phyloP scores from a whole-genome alignment of 2,329 filamentous ascomycete species.

The Colletotrichum sp. region DNA sequence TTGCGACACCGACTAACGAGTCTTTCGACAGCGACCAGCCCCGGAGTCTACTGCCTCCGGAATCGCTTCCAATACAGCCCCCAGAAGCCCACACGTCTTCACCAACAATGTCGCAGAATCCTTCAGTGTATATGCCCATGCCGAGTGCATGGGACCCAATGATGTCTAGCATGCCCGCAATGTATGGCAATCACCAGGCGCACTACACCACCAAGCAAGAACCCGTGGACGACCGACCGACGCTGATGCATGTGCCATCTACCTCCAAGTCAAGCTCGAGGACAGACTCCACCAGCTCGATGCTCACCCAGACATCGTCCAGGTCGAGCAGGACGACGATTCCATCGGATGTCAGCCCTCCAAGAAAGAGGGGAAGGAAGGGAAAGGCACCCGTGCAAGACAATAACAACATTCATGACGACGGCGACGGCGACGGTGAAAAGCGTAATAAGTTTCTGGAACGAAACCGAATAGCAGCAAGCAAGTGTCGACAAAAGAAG shows the following conservation, averaged over 20 bases:
- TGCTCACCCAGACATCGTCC: not conserved
- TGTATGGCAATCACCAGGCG: conserved; percentile 1
- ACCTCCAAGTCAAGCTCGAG: not conserved
- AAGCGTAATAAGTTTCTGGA: conserved; percentile 67
- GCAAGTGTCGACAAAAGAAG: conserved; percentile 75
- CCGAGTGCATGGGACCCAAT: conserved; percentile 10
- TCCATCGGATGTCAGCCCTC: conserved; percentile 14
- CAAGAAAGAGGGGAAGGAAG: conserved; percentile 31
- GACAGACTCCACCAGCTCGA: not conserved
- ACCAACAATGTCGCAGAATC: not conserved
- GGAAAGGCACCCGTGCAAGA: conserved; percentile 25
- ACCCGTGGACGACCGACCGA: not conserved
- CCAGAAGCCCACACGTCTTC: not conserved
- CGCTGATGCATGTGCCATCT: not conserved
- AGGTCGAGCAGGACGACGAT: conserved; percentile 21
- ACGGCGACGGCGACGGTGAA: conserved; percentile 30
- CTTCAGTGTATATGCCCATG: conserved; percentile 6
- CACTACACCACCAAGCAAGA: conserved; percentile 17
- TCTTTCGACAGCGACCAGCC: conserved; percentile 19
- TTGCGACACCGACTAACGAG: conserved; percentile 18
- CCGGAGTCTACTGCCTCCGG: not conserved
- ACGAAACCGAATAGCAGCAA: conserved; percentile 74
- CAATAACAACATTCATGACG: not conserved
- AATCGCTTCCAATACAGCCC: not conserved
- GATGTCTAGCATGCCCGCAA: not conserved